Conservation (phyloP, 202 grass and related monocot genomes). For the Carex sylvatica region DNA sequence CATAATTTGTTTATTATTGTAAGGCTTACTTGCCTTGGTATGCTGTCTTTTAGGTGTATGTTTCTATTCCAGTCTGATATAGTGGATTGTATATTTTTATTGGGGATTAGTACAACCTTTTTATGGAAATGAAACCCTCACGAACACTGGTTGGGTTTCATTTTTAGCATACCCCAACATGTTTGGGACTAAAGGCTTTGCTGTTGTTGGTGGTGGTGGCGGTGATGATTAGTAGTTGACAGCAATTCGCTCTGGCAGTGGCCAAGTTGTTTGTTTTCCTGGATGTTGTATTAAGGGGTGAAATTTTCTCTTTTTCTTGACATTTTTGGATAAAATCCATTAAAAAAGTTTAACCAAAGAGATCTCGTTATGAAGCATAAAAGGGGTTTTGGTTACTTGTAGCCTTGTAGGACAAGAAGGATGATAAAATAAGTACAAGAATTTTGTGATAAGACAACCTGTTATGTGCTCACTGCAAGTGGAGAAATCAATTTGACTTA, state of each 20-base stretch:
- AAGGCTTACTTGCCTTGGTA: not conserved
- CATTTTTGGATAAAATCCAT: not conserved
- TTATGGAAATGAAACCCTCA: no score
- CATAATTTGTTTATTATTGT: not conserved
- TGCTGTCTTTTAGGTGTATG: not conserved
- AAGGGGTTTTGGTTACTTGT: not conserved
- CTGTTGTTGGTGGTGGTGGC: no score
- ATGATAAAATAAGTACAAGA: not conserved
- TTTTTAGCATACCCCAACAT: no score
- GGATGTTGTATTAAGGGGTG: not conserved
- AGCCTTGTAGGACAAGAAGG: not conserved
- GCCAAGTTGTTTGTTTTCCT: not conserved
- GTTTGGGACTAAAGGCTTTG: no score
- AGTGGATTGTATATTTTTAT: not conserved
- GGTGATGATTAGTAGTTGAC: not conserved
- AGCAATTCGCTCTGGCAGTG: not conserved
- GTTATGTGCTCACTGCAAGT: slow-evolving; percentile 3
- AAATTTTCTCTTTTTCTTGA: not conserved
- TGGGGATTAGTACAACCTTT: not conserved
- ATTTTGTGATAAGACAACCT: not conserved
- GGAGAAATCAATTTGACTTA: not conserved
- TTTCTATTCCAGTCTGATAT: not conserved
- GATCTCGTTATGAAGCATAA: not conserved
- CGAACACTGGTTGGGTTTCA: no score
- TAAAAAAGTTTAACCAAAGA: not conserved